phyloP scores from a whole-genome alignment of 2,329 filamentous ascomycete species.

The Aureobasidium sp. region DNA sequence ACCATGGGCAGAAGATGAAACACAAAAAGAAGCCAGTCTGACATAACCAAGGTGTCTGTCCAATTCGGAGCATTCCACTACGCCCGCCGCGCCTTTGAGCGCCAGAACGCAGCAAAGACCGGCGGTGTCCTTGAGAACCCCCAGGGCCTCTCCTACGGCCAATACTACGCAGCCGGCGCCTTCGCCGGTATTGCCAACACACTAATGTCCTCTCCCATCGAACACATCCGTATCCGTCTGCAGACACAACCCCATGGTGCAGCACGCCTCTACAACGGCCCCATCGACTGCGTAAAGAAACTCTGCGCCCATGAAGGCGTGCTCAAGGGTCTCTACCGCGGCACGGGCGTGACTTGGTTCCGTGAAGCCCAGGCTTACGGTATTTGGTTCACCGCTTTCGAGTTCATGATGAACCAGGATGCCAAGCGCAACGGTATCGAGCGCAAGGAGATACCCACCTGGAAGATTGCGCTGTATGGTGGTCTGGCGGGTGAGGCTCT shows the following conservation, averaged over 20 bases:
- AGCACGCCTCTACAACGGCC: slow-evolving; percentile 70
- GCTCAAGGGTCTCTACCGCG: slow-evolving; percentile 72
- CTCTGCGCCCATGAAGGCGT: slow-evolving; percentile 64
- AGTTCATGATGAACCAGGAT: slow-evolving; percentile 92
- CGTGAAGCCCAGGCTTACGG: slow-evolving; percentile 95
- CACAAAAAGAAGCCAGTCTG: neutral
- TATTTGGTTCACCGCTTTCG: slow-evolving; percentile 89
- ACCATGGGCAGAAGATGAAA: neutral
- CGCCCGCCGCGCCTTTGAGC: slow-evolving; percentile 78
- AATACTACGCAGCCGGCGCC: slow-evolving; percentile 87
- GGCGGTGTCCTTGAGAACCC: slow-evolving; percentile 27
- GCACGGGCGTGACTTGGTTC: slow-evolving; percentile 74
- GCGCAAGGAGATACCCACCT: slow-evolving; percentile 69
- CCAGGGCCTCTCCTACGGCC: slow-evolving; percentile 61
- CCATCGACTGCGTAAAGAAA: slow-evolving; percentile 84
- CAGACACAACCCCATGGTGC: slow-evolving; percentile 93
- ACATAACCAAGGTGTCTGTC: slow-evolving; percentile 57
- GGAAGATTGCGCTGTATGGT: slow-evolving; percentile 87
- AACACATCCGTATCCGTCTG: slow-evolving; percentile 91
- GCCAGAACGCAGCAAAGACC: slow-evolving; percentile 52
- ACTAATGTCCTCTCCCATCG: slow-evolving; percentile 81
- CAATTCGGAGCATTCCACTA: slow-evolving; percentile 97
- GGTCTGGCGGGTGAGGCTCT: slow-evolving; percentile 89
- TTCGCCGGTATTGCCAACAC: slow-evolving; percentile 91
- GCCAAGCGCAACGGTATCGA: slow-evolving; percentile 67